These are phyloP conservation scores for carrot (Daucus carota) DNA, from an alignment of 129 eudicot species.

Conservation along the genomic window DH1_v3.0 NC_030382.2:51016001-51016500, in stretches of 20 bases:
- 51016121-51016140: slow-evolving; percentile 39
- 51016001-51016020: neutral
- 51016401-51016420: neutral
- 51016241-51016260: neutral
- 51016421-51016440: neutral
- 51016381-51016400: neutral
- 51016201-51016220: slow-evolving; percentile 26
- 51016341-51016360: neutral
- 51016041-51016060: neutral
- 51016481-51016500: neutral
- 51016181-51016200: slow-evolving; percentile 4
- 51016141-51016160: slow-evolving; percentile 38
- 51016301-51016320: neutral
- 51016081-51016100: neutral
- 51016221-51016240: slow-evolving; percentile 41
- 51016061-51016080: neutral
- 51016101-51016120: slow-evolving; percentile 31
- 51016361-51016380: neutral
- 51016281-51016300: slow-evolving; percentile 4
- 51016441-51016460: neutral
- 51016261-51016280: slow-evolving; percentile 16
- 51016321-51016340: neutral
- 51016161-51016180: slow-evolving; percentile 36
- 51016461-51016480: neutral
- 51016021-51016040: neutral